phyloP scores from a whole-genome alignment of 768 basidiomycete species.

The Mycena pura region DNA sequence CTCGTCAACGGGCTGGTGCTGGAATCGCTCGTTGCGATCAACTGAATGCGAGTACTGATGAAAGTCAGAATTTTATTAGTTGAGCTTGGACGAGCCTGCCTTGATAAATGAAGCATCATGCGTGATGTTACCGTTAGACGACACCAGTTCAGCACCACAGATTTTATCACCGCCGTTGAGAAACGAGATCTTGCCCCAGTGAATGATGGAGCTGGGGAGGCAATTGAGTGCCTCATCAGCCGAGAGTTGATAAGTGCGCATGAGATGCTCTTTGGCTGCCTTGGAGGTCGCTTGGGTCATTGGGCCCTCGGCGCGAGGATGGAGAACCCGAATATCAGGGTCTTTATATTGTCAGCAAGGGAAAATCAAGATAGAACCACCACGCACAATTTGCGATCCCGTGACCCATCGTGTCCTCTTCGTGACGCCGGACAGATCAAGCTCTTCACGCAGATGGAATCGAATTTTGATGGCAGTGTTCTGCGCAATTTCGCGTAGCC shows the following conservation, averaged over 20 bases:
- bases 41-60: too few species aligned
- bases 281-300: not conserved
- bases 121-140: not conserved
- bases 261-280: not conserved
- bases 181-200: too few species aligned
- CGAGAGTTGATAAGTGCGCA: not conserved
- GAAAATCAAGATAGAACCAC: not conserved
- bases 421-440: not conserved
- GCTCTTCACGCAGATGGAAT: not conserved
- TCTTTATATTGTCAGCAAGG: not conserved
- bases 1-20: too few species aligned
- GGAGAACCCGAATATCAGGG: not conserved
- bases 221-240: not conserved
- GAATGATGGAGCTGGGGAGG: not conserved
- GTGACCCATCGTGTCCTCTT: not conserved
- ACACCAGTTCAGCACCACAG: not conserved
- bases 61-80: too few species aligned
- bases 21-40: too few species aligned
- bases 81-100: too few species aligned
- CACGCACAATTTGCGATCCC: not conserved
- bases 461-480: not conserved
- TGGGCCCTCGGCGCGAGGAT: not conserved
- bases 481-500: slow-evolving; percentile 5
- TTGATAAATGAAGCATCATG: not conserved
- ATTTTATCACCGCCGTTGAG: slow-evolving; percentile 3